A percentile compares a stretch with the other conserved stretches of the same genome.
phyloP scores from a whole-genome alignment of 2,329 filamentous ascomycete species.

The Waltergamsia citrina region DNA sequence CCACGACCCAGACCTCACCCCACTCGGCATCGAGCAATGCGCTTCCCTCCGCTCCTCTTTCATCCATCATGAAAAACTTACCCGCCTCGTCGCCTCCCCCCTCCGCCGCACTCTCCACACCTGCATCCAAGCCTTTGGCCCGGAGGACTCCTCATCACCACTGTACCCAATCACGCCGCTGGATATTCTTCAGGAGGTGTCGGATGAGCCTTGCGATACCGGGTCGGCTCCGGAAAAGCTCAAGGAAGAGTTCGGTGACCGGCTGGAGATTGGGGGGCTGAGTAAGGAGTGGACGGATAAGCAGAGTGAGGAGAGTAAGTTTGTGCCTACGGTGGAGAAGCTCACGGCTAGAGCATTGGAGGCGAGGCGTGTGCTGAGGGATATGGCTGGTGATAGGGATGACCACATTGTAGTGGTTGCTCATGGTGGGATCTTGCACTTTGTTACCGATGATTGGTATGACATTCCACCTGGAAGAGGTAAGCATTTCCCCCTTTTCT shows the following conservation, averaged over 20 bases:
- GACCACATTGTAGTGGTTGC: constrained; percentile 65
- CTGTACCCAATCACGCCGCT: constrained; percentile 50
- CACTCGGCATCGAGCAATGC: constrained; percentile 70
- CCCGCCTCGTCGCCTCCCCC: constrained; percentile 68
- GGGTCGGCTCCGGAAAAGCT: constrained; percentile 51
- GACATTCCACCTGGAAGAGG: constrained; percentile 36
- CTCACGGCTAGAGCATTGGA: constrained; percentile 52
- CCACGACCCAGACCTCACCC: constrained; percentile 70
- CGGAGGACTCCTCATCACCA: constrained; percentile 14
- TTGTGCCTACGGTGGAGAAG: constrained; percentile 37
- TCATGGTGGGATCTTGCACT: constrained; percentile 79
- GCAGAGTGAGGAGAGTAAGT: constrained; percentile 25
- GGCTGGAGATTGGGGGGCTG: constrained; percentile 61
- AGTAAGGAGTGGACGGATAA: constrained; percentile 64
- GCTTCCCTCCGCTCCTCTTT: constrained; percentile 50
- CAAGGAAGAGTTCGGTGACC: constrained; percentile 47
- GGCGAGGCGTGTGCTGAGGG: constrained; percentile 48
- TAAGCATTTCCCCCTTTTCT: constrained; percentile 15
- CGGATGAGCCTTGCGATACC: constrained; percentile 64
- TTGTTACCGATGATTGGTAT: constrained; percentile 73
- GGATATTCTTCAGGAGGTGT: constrained; percentile 72
- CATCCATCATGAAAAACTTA: constrained; percentile 53
- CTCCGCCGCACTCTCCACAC: constrained; percentile 76
- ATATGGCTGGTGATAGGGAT: constrained; percentile 20
- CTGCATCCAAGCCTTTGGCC: constrained; percentile 54